Conservation (phyloP, 371 early-diverging fungal genomes). For the Quaeritorhiza haematococci region DNA sequence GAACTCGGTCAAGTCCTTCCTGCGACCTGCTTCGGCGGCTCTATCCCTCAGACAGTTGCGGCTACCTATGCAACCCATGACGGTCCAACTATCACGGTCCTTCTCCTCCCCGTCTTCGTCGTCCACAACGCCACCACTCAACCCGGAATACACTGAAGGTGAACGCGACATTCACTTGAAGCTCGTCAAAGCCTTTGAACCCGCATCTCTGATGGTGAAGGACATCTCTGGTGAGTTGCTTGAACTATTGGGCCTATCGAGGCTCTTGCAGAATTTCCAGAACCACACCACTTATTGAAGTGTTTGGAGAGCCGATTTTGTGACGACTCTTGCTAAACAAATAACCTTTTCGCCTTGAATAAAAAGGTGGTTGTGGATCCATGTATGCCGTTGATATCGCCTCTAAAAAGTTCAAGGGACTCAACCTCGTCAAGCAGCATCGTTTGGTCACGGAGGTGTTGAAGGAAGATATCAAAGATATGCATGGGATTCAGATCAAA, state of each 20-base stretch:
- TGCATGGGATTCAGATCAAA: conserved; percentile 78
- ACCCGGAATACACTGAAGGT: too few species aligned
- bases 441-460: conserved; percentile 80
- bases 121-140: too few species aligned
- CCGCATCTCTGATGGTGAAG: background rate
- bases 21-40: too few species aligned
- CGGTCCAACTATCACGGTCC: too few species aligned
- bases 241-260: background rate
- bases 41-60: too few species aligned
- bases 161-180: background rate
- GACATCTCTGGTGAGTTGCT: background rate
- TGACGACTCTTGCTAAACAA: too few species aligned
- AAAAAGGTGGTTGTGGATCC: conserved; percentile 82
- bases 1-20: too few species aligned
- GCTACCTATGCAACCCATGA: too few species aligned
- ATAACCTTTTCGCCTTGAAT: background rate
- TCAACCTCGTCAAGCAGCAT: conserved; percentile 80
- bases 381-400: conserved; percentile 89
- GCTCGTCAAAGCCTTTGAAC: background rate
- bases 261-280: background rate
- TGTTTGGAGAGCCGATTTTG: background rate
- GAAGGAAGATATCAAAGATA: conserved; percentile 82
- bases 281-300: background rate
- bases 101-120: too few species aligned
- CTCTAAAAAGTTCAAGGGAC: conserved; percentile 67